Base-by-base conservation (phyloP, 2,329 filamentous ascomycete genomes). In the Venturia pyrina region DNA sequence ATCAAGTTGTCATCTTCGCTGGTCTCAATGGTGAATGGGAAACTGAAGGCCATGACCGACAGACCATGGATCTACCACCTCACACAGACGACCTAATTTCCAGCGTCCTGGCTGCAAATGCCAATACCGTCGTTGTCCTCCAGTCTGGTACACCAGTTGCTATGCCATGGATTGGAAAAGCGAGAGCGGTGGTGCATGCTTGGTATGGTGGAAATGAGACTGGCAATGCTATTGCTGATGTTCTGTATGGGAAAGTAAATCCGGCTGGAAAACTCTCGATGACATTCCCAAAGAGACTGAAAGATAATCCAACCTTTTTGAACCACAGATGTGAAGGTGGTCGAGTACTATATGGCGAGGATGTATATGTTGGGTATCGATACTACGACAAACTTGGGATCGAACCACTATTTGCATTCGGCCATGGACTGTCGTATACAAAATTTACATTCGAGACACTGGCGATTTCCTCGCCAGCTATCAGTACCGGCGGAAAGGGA, bases 251-350 rank as follows among this genome's bases (percentile, higher is more conserved):
- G 8, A 83, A 88, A 28, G 82, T 87, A 17, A 93, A 91, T 70
- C 87, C 88, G 0, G 90, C 86, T 63, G 92, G 93, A 19, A 88
- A 89, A 66, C 79, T 97, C 1, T 92, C 93, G 0, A 96, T 96
- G 76, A 96, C 91, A 0, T 89, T 24, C 10, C 63, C 63, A 7
- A 41, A 41, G 15, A 17, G 44, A 48, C 19, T 48, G 44, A 84
- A 86, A 68, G 82, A 90, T 19, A 88, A 87, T 32, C 86, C 85
- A 1, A 78, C 86, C 0, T 78, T 88, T 76, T 88, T 85, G 0
- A 87, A 83, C 0, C 82, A 87, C 4, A 73, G 75, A 28, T 79
- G 80, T 7, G 81, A 85, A 53, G 79, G 84, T 0, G 87, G 87
- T 0, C 74, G 75, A 0, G 75, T 80, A 0, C 77, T 82, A 24